Evolutionary conservation across 192 early-diverging fungal species (phyloP), one percentile per base, ranked within the genome.

Genomic region (Podila horticola): DNA sequence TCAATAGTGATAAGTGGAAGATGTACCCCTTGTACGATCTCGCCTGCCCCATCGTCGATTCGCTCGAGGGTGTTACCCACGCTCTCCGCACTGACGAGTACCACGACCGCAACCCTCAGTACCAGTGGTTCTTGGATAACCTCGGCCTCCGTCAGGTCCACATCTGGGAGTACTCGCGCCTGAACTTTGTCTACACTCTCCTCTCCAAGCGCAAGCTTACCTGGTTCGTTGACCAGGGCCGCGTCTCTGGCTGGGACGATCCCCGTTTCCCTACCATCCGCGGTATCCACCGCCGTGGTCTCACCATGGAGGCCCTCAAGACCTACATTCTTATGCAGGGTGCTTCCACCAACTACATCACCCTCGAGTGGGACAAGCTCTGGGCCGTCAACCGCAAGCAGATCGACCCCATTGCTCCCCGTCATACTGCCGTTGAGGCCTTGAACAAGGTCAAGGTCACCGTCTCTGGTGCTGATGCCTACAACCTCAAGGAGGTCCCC

Each of bases 11-110:
- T 45, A 93, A 91, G 79, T 99, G 95, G 95, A 99, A 98, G 88
- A 87, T 98, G 57, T 99, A 99, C 85, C 98, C 97, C 55, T 95
- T 95, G 15, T 99, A 99, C 83, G 98, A 99, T 86, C 98, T 99
- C 88, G 95, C 94, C 51, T 98, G 97, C 85, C 98, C 98, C 2
- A 88, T 99, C 61, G 96, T 99, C 45, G 98, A 99, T 82, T 91
- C 92, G 38, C 61, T 97, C 50, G 98, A 99, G 85, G 98, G 98
- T 62, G 97, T 99, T 36, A 98, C 97, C 8, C 98, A 99, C 64
- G 98, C 98, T 29, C 90, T 99, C 66, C 89, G 98, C 64, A 95
- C 96, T 8, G 98, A 94, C 86, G 98, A 99, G 88, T 99, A 99
- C 90, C 91, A 95, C 50, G 98, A 99, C 82, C 92, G 98, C 66